Evolutionary conservation across 176 grass and related monocot species (phyloP).

Genomic region (Oryza punctata): DNA sequence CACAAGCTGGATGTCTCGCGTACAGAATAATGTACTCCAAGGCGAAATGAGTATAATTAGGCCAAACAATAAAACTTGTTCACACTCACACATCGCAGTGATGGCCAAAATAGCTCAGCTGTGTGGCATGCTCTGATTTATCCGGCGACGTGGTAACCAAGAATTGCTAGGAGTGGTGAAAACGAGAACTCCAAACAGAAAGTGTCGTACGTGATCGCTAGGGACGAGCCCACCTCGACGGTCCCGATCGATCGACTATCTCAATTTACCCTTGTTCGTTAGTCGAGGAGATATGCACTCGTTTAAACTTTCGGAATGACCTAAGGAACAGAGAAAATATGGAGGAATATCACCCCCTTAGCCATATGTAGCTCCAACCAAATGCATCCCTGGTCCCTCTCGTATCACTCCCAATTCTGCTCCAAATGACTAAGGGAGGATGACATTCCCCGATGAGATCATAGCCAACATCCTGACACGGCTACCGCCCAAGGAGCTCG

Average conservation of each 20-base stretch:
- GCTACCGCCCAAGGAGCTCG: constrained; percentile 15
- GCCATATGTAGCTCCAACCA: too few species aligned
- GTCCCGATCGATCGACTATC: neutral
- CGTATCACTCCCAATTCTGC: too few species aligned
- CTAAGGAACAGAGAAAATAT: neutral
- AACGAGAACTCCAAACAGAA: too few species aligned
- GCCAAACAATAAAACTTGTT: neutral
- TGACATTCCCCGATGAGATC: constrained; percentile 9
- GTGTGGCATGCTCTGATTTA: neutral
- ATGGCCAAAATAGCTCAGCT: neutral
- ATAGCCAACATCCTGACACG: constrained; percentile 6
- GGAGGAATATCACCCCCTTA: too few species aligned
- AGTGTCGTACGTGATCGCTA: neutral
- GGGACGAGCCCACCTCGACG: too few species aligned
- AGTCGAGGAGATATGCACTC: neutral
- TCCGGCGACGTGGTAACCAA: neutral
- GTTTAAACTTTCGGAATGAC: neutral
- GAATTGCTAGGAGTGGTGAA: neutral
- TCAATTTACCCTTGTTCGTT: neutral
- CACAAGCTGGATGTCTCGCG: too few species aligned
- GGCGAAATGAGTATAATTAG: neutral
- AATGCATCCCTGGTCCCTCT: too few species aligned
- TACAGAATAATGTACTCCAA: neutral
- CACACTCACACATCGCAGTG: neutral
- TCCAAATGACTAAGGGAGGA: neutral